Evolutionary conservation across 78 protist species (phyloP).

Genomic region (Ministeria vibrans): DNA sequence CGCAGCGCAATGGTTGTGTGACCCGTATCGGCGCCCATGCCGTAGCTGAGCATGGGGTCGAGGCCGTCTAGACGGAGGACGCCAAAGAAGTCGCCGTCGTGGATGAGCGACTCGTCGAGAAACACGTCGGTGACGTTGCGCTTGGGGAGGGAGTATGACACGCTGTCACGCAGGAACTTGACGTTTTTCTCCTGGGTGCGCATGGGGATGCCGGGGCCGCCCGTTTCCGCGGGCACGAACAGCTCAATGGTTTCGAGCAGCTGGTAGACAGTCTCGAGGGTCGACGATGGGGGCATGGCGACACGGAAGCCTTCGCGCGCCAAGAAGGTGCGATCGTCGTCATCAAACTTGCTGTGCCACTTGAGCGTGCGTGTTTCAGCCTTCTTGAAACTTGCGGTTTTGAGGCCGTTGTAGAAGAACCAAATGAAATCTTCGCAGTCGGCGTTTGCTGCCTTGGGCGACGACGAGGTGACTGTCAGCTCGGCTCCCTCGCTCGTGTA

Average conservation of each 20-base stretch:
- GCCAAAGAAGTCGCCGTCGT: constrained; percentile 23
- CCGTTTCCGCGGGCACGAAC: not conserved
- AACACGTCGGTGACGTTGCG: not conserved
- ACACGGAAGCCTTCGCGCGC: no score
- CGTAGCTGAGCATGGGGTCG: constrained; percentile 22
- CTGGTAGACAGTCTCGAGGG: not conserved
- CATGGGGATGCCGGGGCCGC: not conserved
- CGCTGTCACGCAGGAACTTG: not conserved
- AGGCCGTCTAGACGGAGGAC: constrained; percentile 29
- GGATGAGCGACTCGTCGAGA: not conserved
- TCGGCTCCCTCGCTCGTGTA: no score
- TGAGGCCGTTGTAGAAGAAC: no score
- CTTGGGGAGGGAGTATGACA: not conserved
- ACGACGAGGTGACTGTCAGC: no score
- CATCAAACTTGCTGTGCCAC: no score
- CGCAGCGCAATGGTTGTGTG: constrained; percentile 29
- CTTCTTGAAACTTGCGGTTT: no score
- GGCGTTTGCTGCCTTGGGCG: no score
- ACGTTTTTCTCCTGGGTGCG: not conserved
- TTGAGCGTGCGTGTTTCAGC: no score
- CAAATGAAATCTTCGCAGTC: no score
- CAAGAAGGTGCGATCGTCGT: no score
- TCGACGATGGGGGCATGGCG: no score
- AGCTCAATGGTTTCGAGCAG: not conserved
- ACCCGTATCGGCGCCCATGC: constrained; percentile 1